phyloP scores from a whole-genome alignment of 169 alveolate genomes.

The Amoebophrya sp. region DNA sequence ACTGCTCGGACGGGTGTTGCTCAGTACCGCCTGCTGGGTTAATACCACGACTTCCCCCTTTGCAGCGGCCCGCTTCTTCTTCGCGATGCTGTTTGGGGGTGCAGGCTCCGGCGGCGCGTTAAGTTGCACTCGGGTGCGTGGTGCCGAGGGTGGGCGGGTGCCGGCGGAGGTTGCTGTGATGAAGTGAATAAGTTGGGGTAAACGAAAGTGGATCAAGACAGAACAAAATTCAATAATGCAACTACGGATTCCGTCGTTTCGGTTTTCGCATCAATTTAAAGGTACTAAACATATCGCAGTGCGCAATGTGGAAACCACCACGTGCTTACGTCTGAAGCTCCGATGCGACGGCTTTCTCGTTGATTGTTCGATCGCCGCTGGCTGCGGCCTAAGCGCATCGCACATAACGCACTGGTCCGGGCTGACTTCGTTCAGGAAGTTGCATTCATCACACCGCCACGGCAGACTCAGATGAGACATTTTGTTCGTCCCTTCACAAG shows the following conservation, averaged over 20 bases:
- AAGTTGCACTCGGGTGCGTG: too few relatives aligned
- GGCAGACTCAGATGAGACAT: background rate
- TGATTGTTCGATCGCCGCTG: background rate
- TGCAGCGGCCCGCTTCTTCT: background rate
- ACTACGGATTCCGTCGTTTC: background rate
- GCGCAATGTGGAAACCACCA: background rate
- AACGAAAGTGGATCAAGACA: background rate
- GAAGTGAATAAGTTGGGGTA: background rate
- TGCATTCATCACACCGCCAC: background rate
- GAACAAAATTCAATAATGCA: background rate
- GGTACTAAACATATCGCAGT: background rate
- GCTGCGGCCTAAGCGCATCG: background rate
- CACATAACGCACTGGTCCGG: background rate
- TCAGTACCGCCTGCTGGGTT: too few relatives aligned
- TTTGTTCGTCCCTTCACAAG: background rate
- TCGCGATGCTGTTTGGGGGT: background rate
- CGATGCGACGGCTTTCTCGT: background rate
- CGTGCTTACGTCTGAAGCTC: background rate
- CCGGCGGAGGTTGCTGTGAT: background rate
- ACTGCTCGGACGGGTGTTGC: too few relatives aligned
- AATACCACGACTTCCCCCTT: background rate
- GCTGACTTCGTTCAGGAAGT: background rate
- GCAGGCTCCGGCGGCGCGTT: background rate
- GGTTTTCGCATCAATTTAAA: background rate
- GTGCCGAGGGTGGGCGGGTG: too few relatives aligned